Percentiles rank a stretch among this genome's conserved stretches.
phyloP scores from a whole-genome alignment of 2,329 filamentous ascomycete genomes.

The Fusarium lyarnte region DNA sequence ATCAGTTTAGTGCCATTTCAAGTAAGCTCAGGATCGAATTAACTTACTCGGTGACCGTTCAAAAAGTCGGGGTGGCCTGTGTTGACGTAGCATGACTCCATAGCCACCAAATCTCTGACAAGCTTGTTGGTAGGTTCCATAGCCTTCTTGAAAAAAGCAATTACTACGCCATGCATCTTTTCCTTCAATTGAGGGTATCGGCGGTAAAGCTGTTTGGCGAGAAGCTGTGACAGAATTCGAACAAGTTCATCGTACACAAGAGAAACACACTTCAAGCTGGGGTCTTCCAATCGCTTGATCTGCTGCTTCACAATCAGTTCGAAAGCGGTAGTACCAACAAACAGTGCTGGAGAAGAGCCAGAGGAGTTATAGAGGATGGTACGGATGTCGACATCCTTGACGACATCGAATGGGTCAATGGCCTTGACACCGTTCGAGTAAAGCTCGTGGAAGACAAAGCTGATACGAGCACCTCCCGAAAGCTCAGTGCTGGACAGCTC shows the following conservation, averaged over 20 bases:
- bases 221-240: conserved; percentile 89
- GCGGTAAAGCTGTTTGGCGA: conserved; percentile 89
- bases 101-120: conserved; percentile 88
- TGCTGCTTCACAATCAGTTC: conserved; percentile 99
- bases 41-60: conserved; percentile 84
- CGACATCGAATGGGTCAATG: conserved; percentile 94
- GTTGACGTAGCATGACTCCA: conserved; percentile 98
- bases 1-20: conserved; percentile 5
- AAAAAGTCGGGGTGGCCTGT: conserved; percentile 98
- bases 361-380: conserved; percentile 99
- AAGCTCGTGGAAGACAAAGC: conserved; percentile 98
- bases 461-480: conserved; percentile 96
- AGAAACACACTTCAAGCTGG: conserved; percentile 95
- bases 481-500: conserved; percentile 94
- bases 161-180: conserved; percentile 93
- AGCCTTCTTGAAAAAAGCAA: conserved; percentile 95
- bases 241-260: conserved; percentile 98
- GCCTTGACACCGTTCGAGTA: conserved; percentile 98
- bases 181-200: conserved; percentile 96
- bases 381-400: conserved; percentile 97
- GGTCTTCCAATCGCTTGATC: conserved; percentile 95
- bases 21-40: not conserved
- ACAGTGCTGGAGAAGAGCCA: conserved; percentile 95
- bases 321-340: conserved; percentile 97
- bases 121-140: conserved; percentile 99